Conservation (phyloP, 306 rosid genomes). For the Mimosa bimucronata region DNA sequence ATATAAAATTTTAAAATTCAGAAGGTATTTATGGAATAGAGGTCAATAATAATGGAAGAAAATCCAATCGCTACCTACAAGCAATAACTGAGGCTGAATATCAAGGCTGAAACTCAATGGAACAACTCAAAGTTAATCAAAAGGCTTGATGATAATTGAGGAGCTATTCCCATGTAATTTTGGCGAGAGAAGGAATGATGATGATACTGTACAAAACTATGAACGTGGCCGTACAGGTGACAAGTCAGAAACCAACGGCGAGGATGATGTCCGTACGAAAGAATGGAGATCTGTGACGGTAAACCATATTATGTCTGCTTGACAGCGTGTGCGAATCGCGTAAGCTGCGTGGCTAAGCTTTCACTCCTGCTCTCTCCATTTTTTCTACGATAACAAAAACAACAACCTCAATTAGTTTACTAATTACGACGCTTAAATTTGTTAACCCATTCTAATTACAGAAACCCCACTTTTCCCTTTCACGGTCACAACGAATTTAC, state of each 20-base stretch:
- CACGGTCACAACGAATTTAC: neutral
- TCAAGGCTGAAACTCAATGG: too few species aligned
- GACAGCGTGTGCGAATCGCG: constrained; percentile 44
- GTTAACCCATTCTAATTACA: neutral
- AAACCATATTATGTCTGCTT: neutral
- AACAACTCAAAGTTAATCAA: too few species aligned
- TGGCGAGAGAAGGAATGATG: too few species aligned
- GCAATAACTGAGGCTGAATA: too few species aligned
- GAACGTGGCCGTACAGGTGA: neutral
- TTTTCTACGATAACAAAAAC: neutral
- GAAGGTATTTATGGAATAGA: too few species aligned
- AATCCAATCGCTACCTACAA: too few species aligned
- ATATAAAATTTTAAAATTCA: too few species aligned
- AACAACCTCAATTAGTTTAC: constrained; percentile 28
- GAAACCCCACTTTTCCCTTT: neutral
- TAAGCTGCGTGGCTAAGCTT: neutral
- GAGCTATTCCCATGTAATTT: too few species aligned
- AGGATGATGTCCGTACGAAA: neutral
- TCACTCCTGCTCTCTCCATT: neutral
- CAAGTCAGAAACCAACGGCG: neutral
- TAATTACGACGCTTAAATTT: neutral
- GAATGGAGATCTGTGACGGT: neutral
- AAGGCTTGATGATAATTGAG: too few species aligned
- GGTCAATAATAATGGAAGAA: too few species aligned
- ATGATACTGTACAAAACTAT: too few species aligned